Evolutionary conservation across 805 yeast species (phyloP).

Genomic region (Lipomyces orientalis): DNA sequence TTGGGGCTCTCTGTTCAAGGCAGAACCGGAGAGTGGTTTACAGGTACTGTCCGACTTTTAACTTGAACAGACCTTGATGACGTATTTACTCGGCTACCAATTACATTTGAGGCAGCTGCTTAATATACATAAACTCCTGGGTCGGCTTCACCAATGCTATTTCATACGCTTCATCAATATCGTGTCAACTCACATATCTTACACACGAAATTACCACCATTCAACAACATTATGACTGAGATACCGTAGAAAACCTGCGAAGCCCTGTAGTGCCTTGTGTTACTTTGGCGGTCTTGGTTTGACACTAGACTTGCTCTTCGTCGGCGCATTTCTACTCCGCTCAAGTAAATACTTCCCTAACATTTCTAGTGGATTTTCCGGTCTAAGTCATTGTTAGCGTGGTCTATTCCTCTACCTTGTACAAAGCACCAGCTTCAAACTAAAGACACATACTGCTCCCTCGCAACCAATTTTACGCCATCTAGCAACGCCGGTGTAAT

Average conservation of each 20-base stretch:
- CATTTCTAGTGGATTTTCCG: constrained; percentile 38
- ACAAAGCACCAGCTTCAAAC: neutral
- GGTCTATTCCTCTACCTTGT: neutral
- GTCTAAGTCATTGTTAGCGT: constrained; percentile 24
- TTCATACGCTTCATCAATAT: neutral
- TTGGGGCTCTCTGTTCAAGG: neutral
- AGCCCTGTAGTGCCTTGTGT: neutral
- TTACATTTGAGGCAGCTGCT: neutral
- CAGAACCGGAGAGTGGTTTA: neutral
- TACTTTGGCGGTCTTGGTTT: neutral
- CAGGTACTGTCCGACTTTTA: neutral
- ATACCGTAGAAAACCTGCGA: neutral
- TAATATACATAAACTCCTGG: neutral
- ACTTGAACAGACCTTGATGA: neutral
- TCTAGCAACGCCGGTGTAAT: constrained; percentile 67
- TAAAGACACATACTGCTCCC: constrained; percentile 44
- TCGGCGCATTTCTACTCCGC: constrained; percentile 19
- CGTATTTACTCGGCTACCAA: neutral
- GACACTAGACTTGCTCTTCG: neutral
- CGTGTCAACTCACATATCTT: neutral
- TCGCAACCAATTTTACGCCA: constrained; percentile 64
- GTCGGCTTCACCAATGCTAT: neutral
- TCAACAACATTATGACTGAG: too few species aligned
- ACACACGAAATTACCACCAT: neutral
- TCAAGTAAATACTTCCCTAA: constrained; percentile 37